Conservation (phyloP, 495 filamentous ascomycete genomes). For the Penicillium mononematosum region DNA sequence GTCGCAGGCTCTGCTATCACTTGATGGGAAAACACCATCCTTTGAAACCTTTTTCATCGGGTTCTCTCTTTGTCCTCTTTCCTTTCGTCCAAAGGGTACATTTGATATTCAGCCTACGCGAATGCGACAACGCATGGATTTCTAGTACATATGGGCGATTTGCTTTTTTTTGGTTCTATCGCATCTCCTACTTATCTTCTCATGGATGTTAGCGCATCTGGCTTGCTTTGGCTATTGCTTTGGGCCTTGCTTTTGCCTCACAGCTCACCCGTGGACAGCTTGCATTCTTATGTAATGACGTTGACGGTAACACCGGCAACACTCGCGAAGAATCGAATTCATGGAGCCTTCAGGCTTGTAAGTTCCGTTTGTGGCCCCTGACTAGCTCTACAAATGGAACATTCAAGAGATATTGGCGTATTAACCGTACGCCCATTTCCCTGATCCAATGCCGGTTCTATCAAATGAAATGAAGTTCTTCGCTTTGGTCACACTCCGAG, state of each 20-base stretch:
- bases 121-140: background rate
- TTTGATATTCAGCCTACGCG: background rate
- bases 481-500: background rate
- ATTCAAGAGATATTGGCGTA: background rate
- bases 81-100: background rate
- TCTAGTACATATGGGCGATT: slow-evolving; percentile 23
- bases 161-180: background rate
- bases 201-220: slow-evolving; percentile 11
- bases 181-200: slow-evolving; percentile 2
- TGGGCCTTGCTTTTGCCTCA: slow-evolving; percentile 1
- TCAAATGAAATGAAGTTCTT: background rate
- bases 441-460: background rate
- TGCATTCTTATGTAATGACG: slow-evolving; percentile 9
- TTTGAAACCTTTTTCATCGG: slow-evolving; percentile 5
- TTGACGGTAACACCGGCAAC: background rate
- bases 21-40: slow-evolving; percentile 2
- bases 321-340: background rate
- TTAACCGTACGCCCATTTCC: background rate
- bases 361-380: background rate
- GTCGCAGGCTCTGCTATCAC: slow-evolving; percentile 32
- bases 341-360: background rate
- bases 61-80: slow-evolving; percentile 4
- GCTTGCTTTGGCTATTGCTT: background rate
- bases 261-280: slow-evolving; percentile 7
- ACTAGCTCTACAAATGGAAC: background rate